These are phyloP conservation scores for Fusarium denticulatum DNA, from an alignment of 2,329 filamentous ascomycete genomes.

Conservation along the genomic window DNA sequence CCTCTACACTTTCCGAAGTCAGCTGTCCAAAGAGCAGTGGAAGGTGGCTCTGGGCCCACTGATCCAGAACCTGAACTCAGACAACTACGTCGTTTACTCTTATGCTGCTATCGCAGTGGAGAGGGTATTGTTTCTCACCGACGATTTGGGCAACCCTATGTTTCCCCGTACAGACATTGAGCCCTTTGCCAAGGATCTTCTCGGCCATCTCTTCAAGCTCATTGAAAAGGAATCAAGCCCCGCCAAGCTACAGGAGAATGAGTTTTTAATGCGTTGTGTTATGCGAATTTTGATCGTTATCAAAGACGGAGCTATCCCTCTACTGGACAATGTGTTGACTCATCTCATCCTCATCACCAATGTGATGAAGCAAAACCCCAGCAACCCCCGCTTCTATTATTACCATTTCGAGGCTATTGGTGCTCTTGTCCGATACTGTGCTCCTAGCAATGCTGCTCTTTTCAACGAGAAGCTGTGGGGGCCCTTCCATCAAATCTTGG, in stretches of 20 bases:
- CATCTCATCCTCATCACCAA: slow-evolving; percentile 90
- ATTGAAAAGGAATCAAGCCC: slow-evolving; percentile 87
- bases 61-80: slow-evolving; percentile 88
- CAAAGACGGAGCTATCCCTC: slow-evolving; percentile 78
- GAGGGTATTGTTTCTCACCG: slow-evolving; percentile 84
- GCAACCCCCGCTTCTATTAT: slow-evolving; percentile 98
- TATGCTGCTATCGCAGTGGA: slow-evolving; percentile 98
- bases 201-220: slow-evolving; percentile 89
- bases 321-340: slow-evolving; percentile 80
- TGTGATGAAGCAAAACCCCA: slow-evolving; percentile 93
- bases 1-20: slow-evolving; percentile 94
- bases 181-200: slow-evolving; percentile 83
- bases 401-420: slow-evolving; percentile 97
- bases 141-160: slow-evolving; percentile 78
- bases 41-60: slow-evolving; percentile 87
- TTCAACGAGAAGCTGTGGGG: slow-evolving; percentile 85
- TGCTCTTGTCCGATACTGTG: slow-evolving; percentile 79
- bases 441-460: slow-evolving; percentile 71
- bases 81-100: slow-evolving; percentile 96
- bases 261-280: slow-evolving; percentile 97
- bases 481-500: slow-evolving; percentile 82
- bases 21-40: slow-evolving; percentile 93
- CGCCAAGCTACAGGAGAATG: slow-evolving; percentile 97
- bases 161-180: slow-evolving; percentile 83
- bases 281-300: slow-evolving; percentile 98